Base-by-base conservation (phyloP, 2,329 filamentous ascomycete species). In the Ceratocystis eucalypticola region DNA sequence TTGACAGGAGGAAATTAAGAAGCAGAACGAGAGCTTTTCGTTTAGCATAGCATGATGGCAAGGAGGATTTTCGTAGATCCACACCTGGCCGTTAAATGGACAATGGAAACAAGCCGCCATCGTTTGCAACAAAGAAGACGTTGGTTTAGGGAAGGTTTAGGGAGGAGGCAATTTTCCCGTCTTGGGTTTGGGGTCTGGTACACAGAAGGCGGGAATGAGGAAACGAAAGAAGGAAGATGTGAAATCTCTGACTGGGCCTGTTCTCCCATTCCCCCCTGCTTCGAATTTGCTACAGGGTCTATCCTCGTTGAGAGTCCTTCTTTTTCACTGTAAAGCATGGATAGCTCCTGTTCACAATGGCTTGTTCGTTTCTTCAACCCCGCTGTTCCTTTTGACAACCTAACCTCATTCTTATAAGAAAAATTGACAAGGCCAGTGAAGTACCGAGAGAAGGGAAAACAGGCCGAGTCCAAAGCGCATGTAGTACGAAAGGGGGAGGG, bases 91-190 rank as follows among this genome's bases (percentile, higher is more conserved):
- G n/a, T 17, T 50, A 10, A 20, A 7, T 50, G 17, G 50, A 30
- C 50, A 57, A 57, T 57, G 22, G 50, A 28, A 57, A 57, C 50
- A 57, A 57, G 10, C 33, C 28, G 50, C 4, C 5, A 25, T 28
- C 1, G 22, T 22, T 0, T 8, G 22, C 22, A 57, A 57, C 20
- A 10, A 76, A 76, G 46, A 50, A 20, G 46, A 50, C 22, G 17
- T 37, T 37, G 33, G 8, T 37, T 22, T 50, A 20, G 22, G 46
- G 46, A 50, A n/a, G 46, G 17, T 8, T 50, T 20, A 50, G 46
- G 46, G 10, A 8, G 20, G 17, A 50, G 46, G 22, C 20, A 3
- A 3, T n/a, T 20, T 50, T 50, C 22, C 46, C 33, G 8, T 12
- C 33, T 37, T 37, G 33, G 33, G 33, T 3, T 37, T 37, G 33